Conservation (phyloP, 148 eudicot species). For the Cornus florida region DNA sequence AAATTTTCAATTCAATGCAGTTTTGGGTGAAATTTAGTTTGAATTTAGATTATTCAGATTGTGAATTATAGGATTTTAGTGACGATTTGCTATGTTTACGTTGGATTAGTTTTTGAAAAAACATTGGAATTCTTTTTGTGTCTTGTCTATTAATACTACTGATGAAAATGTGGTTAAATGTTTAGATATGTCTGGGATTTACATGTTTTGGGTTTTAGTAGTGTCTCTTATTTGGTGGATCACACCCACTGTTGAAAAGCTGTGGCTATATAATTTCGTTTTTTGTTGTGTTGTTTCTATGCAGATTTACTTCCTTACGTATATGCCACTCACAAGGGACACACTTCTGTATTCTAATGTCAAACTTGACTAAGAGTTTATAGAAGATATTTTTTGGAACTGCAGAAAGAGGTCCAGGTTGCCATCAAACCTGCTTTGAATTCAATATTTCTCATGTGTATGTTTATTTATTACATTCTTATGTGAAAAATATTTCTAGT, state of each 20-base stretch:
- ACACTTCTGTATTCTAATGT: constrained; percentile 82
- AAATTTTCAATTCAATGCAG: too few relatives aligned
- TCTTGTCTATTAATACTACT: background rate
- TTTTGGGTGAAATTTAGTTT: background rate
- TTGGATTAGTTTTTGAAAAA: background rate
- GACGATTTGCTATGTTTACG: background rate
- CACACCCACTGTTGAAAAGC: background rate
- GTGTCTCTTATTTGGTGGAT: background rate
- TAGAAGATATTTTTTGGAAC: background rate
- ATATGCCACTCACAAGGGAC: constrained; percentile 80
- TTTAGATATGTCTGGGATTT: background rate
- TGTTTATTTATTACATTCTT: background rate
- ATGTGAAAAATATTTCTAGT: background rate
- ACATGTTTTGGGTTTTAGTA: background rate
- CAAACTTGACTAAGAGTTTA: constrained; percentile 57
- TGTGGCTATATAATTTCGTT: background rate
- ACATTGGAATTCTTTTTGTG: background rate
- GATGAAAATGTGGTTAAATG: background rate
- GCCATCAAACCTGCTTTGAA: background rate
- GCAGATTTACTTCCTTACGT: constrained; percentile 59
- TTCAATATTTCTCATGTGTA: background rate
- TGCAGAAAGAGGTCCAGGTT: background rate
- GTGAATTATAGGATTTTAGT: background rate
- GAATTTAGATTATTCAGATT: background rate
- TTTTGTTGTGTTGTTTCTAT: constrained; percentile 4